Evolutionary conservation across 768 basidiomycete species (phyloP).

Genomic region (Pleurotus tuoliensis): DNA sequence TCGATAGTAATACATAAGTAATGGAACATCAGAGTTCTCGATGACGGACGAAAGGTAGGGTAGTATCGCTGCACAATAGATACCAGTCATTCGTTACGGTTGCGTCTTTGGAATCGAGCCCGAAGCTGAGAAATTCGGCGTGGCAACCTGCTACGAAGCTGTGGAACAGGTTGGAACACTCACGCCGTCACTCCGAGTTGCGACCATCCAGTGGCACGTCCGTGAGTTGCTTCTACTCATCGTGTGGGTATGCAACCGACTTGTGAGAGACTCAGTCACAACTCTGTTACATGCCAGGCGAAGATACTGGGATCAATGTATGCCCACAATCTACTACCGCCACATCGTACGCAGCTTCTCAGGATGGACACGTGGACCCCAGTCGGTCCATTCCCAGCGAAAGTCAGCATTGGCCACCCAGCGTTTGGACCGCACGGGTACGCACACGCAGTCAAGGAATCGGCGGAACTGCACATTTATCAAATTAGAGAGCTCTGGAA

Average conservation of each 20-base stretch:
- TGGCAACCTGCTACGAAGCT: slow-evolving; percentile 49
- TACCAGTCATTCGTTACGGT: slow-evolving; percentile 21
- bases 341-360: slow-evolving; percentile 38
- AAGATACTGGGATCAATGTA: slow-evolving; percentile 19
- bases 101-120: slow-evolving; percentile 17
- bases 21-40: background rate
- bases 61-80: slow-evolving; percentile 48
- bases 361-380: slow-evolving; percentile 28
- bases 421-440: slow-evolving; percentile 26
- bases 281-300: too few species aligned
- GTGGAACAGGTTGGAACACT: slow-evolving; percentile 62
- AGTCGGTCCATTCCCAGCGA: too few species aligned
- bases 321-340: slow-evolving; percentile 28
- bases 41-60: too few species aligned
- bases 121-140: slow-evolving; percentile 29
- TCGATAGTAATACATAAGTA: slow-evolving; percentile 20
- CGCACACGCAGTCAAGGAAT: slow-evolving; percentile 38
- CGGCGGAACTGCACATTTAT: slow-evolving; percentile 37
- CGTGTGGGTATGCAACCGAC: too few species aligned
- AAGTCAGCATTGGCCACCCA: too few species aligned
- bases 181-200: too few species aligned
- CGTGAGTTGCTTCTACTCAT: too few species aligned
- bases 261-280: too few species aligned
- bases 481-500: slow-evolving; percentile 34
- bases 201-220: too few species aligned